Evolutionary conservation across 192 early-diverging fungal species (phyloP).

Genomic region (Umbelopsis ramanniana): DNA sequence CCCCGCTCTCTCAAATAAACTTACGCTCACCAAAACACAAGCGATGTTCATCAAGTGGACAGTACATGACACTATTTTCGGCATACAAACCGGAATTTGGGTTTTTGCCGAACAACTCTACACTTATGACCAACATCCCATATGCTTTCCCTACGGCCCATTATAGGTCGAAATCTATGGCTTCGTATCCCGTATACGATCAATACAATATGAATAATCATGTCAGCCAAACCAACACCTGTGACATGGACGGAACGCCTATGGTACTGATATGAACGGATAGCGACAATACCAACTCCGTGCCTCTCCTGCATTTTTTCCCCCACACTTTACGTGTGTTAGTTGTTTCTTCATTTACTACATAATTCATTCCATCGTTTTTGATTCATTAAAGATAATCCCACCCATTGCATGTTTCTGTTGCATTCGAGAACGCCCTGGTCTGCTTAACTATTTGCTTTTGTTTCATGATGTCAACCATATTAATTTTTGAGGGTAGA

Average conservation of each 20-base stretch:
- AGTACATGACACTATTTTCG: constrained; percentile 18
- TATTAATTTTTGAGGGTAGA: neutral
- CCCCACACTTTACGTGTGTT: neutral
- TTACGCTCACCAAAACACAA: neutral
- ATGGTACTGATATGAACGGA: neutral
- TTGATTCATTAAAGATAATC: constrained; percentile 1
- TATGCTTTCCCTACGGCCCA: neutral
- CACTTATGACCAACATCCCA: neutral
- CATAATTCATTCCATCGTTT: neutral
- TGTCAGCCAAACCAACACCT: neutral
- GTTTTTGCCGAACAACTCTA: neutral
- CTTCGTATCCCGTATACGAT: neutral
- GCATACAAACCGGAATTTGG: neutral
- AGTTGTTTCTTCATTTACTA: neutral
- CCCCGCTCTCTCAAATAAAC: neutral
- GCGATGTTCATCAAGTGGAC: constrained; percentile 12
- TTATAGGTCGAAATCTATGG: constrained; percentile 1
- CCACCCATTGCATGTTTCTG: no score
- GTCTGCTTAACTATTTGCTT: no score
- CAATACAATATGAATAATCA: neutral
- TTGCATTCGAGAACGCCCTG: no score
- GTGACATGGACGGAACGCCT: neutral
- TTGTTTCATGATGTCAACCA: constrained; percentile 2
- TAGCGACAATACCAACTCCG: neutral
- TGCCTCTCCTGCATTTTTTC: neutral